Evolutionary conservation across 352 stramenopile genomes (phyloP), one percentile per base, ranked within the genome.

Genomic region (Phytopythium montanum): DNA sequence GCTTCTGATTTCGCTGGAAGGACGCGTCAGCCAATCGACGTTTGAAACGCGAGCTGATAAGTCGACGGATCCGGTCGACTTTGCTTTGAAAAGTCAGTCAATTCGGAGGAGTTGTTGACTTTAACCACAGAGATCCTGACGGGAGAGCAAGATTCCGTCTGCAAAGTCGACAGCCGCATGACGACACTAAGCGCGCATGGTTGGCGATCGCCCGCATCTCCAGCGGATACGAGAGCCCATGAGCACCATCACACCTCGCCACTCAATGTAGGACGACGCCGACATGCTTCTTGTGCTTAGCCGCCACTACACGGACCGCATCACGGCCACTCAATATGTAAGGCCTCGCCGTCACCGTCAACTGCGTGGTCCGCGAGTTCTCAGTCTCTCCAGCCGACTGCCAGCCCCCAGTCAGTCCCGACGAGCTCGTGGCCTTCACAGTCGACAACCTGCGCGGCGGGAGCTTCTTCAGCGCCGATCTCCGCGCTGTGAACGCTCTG

Each of bases 311-410:
- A n/a, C n/a, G n/a, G n/a, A n/a, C n/a, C n/a, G n/a, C n/a, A n/a
- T n/a, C n/a, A n/a, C n/a, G n/a, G n/a, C n/a, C n/a, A n/a, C n/a
- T n/a, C n/a, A n/a, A n/a, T n/a, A n/a, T n/a, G n/a, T n/a, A n/a
- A n/a, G n/a, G n/a, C n/a, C n/a, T 87, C 59, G 79, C 79, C 9
- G 72, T 92, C 31, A 60, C 61, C 4, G 72, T 75, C 19, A 75
- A 76, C 10, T 60, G 61, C 3, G n/a, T 89, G 9, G 65, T 65
- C 5, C 76, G 75, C 0, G 68, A 85, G 26, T 59, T 86, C 26
- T 56, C 50, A 16, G 25, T 85, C 10, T 2, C 18, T 5, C 52
- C 68, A 1, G 29, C 54, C 0, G 62, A 87, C 29, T 61, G 75
- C 29, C 42, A 66, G 8, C 8, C 19, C 5, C 33, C 19, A 26